Percentiles rank a stretch among this genome's conserved stretches.
Conservation (phyloP, 2,329 filamentous ascomycete genomes). For the Nemania abortiva region DNA sequence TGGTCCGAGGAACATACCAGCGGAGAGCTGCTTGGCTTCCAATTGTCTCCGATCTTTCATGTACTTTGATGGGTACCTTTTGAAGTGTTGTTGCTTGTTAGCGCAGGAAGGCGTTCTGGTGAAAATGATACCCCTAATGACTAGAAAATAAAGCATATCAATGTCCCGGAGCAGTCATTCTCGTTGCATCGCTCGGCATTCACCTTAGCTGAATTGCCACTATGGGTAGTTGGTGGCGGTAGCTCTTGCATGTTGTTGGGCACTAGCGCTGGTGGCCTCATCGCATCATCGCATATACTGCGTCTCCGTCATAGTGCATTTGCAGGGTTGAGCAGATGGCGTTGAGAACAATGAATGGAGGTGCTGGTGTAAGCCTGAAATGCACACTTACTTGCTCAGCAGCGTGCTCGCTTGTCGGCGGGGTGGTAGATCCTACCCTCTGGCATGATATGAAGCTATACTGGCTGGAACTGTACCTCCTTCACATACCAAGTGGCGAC, state of each 20-base stretch:
- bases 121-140: constrained; percentile 46
- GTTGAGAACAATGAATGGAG: constrained; percentile 1
- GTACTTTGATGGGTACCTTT: constrained; percentile 20
- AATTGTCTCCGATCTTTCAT: background rate
- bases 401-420: constrained; percentile 5
- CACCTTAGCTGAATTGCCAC: constrained; percentile 5
- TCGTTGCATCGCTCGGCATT: constrained; percentile 1
- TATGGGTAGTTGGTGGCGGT: background rate
- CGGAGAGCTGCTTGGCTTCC: constrained; percentile 10
- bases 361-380: background rate
- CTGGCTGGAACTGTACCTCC: constrained; percentile 10
- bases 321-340: background rate
- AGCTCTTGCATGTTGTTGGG: constrained; percentile 10
- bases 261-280: constrained; percentile 9
- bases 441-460: constrained; percentile 14
- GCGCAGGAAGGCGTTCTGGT: constrained; percentile 44
- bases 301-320: constrained; percentile 3
- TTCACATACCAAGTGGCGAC: constrained; percentile 16
- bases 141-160: constrained; percentile 29
- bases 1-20: constrained; percentile 20
- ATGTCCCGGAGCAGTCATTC: constrained; percentile 17
- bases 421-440: constrained; percentile 15
- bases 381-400: constrained; percentile 1
- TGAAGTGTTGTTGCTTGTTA: constrained; percentile 22
- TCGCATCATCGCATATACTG: constrained; percentile 11